phyloP scores from a whole-genome alignment of 2,329 filamentous ascomycete genomes.

The Verticillium zaregamsianum region DNA sequence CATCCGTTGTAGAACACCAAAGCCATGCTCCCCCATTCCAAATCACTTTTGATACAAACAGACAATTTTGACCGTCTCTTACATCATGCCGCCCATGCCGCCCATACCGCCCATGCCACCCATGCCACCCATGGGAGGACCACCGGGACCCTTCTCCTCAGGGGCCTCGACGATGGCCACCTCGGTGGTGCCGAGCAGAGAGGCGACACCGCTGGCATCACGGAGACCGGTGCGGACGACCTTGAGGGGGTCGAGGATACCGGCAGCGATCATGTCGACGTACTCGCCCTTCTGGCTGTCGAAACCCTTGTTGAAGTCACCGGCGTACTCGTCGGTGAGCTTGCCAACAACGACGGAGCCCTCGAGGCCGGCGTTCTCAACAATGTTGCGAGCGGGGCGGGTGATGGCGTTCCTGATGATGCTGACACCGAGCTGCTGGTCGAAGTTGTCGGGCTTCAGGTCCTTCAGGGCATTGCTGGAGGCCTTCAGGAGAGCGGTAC shows the following conservation, averaged over 20 bases:
- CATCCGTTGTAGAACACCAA: slow-evolving; percentile 41
- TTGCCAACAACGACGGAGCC: slow-evolving; percentile 96
- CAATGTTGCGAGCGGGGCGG: slow-evolving; percentile 86
- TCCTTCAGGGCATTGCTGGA: slow-evolving; percentile 79
- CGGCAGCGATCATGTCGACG: slow-evolving; percentile 94
- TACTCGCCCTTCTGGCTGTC: slow-evolving; percentile 97
- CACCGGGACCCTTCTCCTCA: slow-evolving; percentile 78
- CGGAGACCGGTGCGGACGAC: slow-evolving; percentile 94
- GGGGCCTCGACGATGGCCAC: slow-evolving; percentile 95
- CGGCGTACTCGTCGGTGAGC: slow-evolving; percentile 87
- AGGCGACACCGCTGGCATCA: slow-evolving; percentile 94
- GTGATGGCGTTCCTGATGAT: slow-evolving; percentile 99
- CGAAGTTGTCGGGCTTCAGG: slow-evolving; percentile 91
- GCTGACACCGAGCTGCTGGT: slow-evolving; percentile 96
- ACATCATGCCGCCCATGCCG: slow-evolving; percentile 62
- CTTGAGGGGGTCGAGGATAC: slow-evolving; percentile 99
- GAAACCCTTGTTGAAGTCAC: slow-evolving; percentile 97
- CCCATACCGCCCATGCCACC: slow-evolving; percentile 63
- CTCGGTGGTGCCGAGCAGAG: slow-evolving; percentile 94
- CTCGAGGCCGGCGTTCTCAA: slow-evolving; percentile 96
- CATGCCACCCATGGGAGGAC: slow-evolving; percentile 59
- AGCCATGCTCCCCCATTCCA: slow-evolving; percentile 39
- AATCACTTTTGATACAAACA: slow-evolving; percentile 19
- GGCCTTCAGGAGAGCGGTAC: slow-evolving; percentile 96
- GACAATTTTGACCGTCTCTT: slow-evolving; percentile 25